Conservation (phyloP, 441 rosid genomes). For the Adansonia gregorii region DNA sequence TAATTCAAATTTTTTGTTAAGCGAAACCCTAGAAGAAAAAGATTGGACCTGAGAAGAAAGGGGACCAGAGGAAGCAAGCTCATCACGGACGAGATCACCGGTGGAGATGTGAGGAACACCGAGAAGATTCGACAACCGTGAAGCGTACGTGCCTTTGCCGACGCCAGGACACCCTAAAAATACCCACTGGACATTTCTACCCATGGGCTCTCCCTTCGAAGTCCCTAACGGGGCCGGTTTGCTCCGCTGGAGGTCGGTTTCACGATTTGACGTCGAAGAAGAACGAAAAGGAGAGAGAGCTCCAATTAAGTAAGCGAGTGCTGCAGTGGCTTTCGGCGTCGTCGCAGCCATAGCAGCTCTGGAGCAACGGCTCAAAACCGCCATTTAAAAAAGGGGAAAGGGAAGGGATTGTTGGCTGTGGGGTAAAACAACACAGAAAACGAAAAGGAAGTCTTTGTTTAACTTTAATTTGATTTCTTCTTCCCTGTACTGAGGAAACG, state of each 20-base stretch:
- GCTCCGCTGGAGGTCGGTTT: conserved; percentile 36
- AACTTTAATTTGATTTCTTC: not conserved
- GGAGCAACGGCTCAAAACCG: conserved; percentile 40
- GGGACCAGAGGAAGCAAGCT: conserved; percentile 76
- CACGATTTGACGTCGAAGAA: conserved; percentile 45
- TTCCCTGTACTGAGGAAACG: conserved; percentile 11
- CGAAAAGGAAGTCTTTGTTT: not conserved
- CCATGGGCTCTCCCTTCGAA: conserved; percentile 37
- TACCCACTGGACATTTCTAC: conserved; percentile 79
- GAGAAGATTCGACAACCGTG: conserved; percentile 78
- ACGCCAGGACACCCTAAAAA: conserved; percentile 97
- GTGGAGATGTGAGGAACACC: conserved; percentile 95
- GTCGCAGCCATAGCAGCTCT: conserved; percentile 19
- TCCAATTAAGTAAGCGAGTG: conserved; percentile 31
- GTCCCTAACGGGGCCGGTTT: conserved; percentile 37
- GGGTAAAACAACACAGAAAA: not conserved
- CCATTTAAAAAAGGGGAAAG: conserved; percentile 38
- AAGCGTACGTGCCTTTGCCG: conserved; percentile 97
- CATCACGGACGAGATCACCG: conserved; percentile 96
- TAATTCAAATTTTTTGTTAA: not conserved
- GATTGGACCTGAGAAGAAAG: conserved; percentile 69
- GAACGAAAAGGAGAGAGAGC: conserved; percentile 36
- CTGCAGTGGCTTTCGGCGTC: conserved; percentile 24
- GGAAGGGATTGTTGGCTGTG: not conserved
- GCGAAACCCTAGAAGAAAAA: not conserved